Base-by-base conservation (phyloP, 164 flowering plant species). In the Kingdonia uniflora region DNA sequence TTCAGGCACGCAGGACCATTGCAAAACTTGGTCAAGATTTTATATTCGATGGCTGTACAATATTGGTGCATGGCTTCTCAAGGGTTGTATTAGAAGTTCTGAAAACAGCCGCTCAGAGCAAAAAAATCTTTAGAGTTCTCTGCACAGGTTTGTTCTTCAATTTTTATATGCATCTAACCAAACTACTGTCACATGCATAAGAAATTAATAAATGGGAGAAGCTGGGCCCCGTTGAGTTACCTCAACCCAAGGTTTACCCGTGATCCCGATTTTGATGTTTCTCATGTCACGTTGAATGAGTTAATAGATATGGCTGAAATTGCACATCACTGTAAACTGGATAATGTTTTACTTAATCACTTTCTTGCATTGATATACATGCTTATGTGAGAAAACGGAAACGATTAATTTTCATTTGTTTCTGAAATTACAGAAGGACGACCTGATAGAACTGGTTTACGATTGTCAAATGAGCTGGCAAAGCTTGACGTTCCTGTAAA, bases 41-140 rank as follows among this genome's bases (percentile, higher is more conserved):
- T 65, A 82, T 92, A 40, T 81, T 88, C 55, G 95, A 88, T 75
- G 95, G 99, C 14, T 92, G 99, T 59, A 86, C 97, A 20, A 92
- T 92, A 58, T 80, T 92, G 80, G 97, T 92, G 42, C 99, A 92
- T 67, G 99, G 99, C 38, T 92, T 82, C 73, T 92, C 99, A 38
- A 77, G 99, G 69, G 97, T 92, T 22, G 97, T 92, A 24, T 56
- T 86, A 29, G 99, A 92, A 74, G 86, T 81, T 41, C 60, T 92
- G 59, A 92, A 75, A 80, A 69, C 72, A 10, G 95, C 97, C 22
- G 95, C 92, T n/a, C 79, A 71, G 37, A 85, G 68, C 55, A 80
- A 86, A 71, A 92, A 92, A 67, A 69, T 76, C 19, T 92, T 92
- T 69, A 76, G 92, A 42, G 95, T 92, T 56, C 67, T 88, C 42